Base-by-base conservation (phyloP, 2,329 filamentous ascomycete species). In the Chaetomiaceae sp. region DNA sequence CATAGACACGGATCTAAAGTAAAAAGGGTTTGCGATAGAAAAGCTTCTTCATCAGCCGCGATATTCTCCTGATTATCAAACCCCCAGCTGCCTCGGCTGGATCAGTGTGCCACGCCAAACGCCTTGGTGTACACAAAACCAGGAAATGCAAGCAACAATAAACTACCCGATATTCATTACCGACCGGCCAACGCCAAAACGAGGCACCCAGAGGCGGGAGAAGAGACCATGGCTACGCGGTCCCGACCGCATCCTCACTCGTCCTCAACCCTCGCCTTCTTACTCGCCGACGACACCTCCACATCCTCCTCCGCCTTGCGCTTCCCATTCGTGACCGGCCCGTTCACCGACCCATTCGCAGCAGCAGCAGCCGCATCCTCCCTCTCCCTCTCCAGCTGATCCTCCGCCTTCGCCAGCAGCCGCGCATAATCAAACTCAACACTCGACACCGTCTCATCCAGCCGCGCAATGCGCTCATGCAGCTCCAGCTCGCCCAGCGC, bases 391-490 rank as follows among this genome's bases (percentile, higher is more conserved):
- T 59, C 47, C 17, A 47, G 52, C 51, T 64, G 61, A 47, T 71
- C 68, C 48, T 81, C 75, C 34, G 69, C 68, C 46, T 72, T 70
- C 15, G 70, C 69, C 34, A 92, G 69, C 37, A 90, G 72, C 49
- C 82, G 77, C n/a, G 80, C 80, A 68, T 91, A 92, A 61, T 90
- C 88, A 47, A 83, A 78, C 63, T 88, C 81, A 15, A 92, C 85
- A 44, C 79, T 80, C 15, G 77, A 73, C 20, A 91, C 72, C 0
- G 85, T 86, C 60, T 87, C 80, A 46, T 88, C 81, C 3, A 95
- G 74, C 73, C 87, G 89, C 53, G 88, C 80, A 7, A 87, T 81
- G 33, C 87, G 79, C 67, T 92, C 88, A 0, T 72, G 68, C 5
- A 75, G 73, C 51, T 89, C 87, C 37, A 92, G 71, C 68, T 91